These are phyloP conservation scores for Amaranthus tricolor DNA, from an alignment of 179 eudicot genomes.

Conservation along the genomic window DNA sequence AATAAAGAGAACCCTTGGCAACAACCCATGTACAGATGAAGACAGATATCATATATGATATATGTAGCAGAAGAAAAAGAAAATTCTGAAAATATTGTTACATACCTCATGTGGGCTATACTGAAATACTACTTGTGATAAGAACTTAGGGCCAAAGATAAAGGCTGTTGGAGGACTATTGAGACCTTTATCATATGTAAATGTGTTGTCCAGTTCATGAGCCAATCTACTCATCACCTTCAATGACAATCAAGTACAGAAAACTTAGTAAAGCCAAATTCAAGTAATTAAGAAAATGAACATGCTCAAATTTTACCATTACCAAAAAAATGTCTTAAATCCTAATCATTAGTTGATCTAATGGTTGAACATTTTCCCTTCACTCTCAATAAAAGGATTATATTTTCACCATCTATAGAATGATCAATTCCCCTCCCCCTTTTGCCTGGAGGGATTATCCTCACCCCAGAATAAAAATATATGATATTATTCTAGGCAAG, in stretches of 20 bases:
- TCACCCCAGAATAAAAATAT: too few species aligned
- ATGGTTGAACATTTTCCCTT: too few species aligned
- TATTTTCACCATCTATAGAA: too few species aligned
- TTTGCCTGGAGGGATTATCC: too few species aligned
- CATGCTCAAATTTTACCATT: background rate
- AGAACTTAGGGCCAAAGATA: slow-evolving; percentile 19
- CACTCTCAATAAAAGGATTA: too few species aligned
- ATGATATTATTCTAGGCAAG: too few species aligned
- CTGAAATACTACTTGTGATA: slow-evolving; percentile 19
- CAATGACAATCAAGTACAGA: background rate
- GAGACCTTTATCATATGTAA: slow-evolving; percentile 14
- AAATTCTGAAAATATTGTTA: background rate
- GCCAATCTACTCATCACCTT: slow-evolving; percentile 1
- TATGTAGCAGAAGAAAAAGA: background rate
- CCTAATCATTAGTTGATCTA: too few species aligned
- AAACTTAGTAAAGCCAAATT: background rate
- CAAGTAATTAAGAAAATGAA: background rate
- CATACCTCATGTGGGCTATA: slow-evolving; percentile 21
- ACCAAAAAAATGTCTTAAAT: too few species aligned
- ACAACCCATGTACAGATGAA: too few species aligned
- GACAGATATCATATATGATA: background rate
- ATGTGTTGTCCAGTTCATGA: slow-evolving; percentile 12
- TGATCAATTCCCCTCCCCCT: too few species aligned
- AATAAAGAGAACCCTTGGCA: too few species aligned
- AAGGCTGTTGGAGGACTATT: slow-evolving; percentile 20